phyloP scores from a whole-genome alignment of 1,284 basidiomycete genomes.

The Tremellales sp. region DNA sequence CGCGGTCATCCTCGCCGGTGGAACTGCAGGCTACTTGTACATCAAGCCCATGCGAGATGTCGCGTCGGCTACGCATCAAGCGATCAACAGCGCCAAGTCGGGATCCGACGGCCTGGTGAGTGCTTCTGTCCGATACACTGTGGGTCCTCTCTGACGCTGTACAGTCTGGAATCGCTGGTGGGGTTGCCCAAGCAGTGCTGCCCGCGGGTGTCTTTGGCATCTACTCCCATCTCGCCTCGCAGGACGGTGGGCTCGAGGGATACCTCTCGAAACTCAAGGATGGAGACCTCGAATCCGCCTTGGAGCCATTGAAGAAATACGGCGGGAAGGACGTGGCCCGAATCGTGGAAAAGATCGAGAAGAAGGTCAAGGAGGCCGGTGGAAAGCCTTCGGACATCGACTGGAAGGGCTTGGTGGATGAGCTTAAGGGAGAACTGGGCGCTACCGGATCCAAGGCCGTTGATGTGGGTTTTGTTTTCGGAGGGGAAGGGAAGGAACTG shows the following conservation, averaged over 20 bases:
- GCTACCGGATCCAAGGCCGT: slow-evolving; percentile 35
- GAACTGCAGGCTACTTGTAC: slow-evolving; percentile 36
- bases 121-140: slow-evolving; percentile 5
- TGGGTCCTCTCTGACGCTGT: no score
- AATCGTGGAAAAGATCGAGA: slow-evolving; percentile 41
- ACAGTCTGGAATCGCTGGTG: slow-evolving; percentile 5
- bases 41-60: slow-evolving; percentile 45
- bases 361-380: slow-evolving; percentile 39
- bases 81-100: slow-evolving; percentile 26
- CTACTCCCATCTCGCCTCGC: slow-evolving; percentile 25
- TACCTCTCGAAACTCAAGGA: slow-evolving; percentile 41
- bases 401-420: slow-evolving; percentile 39
- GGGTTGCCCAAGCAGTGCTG: slow-evolving; percentile 31
- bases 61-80: slow-evolving; percentile 25
- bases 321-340: slow-evolving; percentile 44
- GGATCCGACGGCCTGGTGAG: slow-evolving; percentile 19
- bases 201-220: slow-evolving; percentile 35
- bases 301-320: slow-evolving; percentile 43
- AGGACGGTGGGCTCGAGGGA: slow-evolving; percentile 35
- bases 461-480: slow-evolving; percentile 27
- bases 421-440: slow-evolving; percentile 40
- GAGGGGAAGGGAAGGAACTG: background rate
- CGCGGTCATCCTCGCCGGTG: slow-evolving; percentile 34
- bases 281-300: slow-evolving; percentile 34
- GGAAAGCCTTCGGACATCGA: slow-evolving; percentile 42